Base-by-base conservation (phyloP, 2,329 filamentous ascomycete genomes). In the Ilyonectria mors-panacis region DNA sequence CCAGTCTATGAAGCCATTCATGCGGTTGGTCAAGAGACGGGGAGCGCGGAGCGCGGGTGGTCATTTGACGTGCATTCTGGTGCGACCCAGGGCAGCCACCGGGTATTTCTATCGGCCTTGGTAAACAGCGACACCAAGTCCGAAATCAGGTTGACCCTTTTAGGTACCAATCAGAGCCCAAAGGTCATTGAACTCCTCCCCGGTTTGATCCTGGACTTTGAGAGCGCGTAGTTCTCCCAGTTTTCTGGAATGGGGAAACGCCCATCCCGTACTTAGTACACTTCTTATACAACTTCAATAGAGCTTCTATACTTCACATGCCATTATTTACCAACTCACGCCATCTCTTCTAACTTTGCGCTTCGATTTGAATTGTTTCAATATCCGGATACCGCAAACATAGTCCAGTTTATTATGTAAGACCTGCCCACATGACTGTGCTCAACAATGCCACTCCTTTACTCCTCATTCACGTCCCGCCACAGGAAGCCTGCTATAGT, bases 1-100 rank as follows among this genome's bases (percentile, higher is more conserved):
- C 63, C 59, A 1, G 70, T 78, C 5, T 79, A 80, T 48, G 73
- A 74, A 1, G 78, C 76, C 1, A 76, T 81, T 35, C 76, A 78
- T 59, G 51, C 35, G 47, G 48, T 57, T 13, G 48, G 48, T 9
- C 28, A 51, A 37, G 51, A 35, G 9, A 26, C 50, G 9, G 50
- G 56, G 12, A 30, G 33, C 4, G 53, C 48, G 1, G 54, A 59
- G n/a, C 21, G 45, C 1, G 58, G 65, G 0, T 76, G 74, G 74
- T 59, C 65, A 1, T 76, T 69, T 26, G 65, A 72, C 1, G 59
- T 73, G 0, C 66, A 73, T 4, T 69, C 70, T 45, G 71, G 74
- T 0, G 65, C 66, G 0, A 69, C 65, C 2, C 10, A 63, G 4
- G 74, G 74, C 2, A 73, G 53, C 2, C 71, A 68, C 6, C 30